A percentile compares a stretch with the other conserved stretches of the same genome.
Evolutionary conservation across 2,329 filamentous ascomycete species (phyloP).

Genomic region (Thyridium curvatum): DNA sequence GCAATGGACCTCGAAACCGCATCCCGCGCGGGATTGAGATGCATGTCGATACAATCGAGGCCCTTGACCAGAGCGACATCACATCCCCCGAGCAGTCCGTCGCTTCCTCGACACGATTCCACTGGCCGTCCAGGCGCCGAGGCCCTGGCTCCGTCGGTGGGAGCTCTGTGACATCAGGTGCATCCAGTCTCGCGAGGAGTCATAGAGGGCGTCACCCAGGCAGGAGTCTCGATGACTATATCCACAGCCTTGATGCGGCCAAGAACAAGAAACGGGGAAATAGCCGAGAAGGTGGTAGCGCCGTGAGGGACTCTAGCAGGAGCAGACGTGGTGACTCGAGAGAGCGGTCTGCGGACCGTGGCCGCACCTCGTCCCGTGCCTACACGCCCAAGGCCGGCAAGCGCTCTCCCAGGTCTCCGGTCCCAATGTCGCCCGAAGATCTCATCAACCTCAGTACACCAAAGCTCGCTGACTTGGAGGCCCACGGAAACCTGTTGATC

Average conservation of each 20-base stretch:
- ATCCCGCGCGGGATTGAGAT: slow-evolving; percentile 67
- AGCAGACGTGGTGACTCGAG: slow-evolving; percentile 39
- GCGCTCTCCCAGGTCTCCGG: slow-evolving; percentile 82
- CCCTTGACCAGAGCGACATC: slow-evolving; percentile 42
- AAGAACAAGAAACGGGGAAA: slow-evolving; percentile 51
- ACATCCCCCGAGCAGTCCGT: slow-evolving; percentile 52
- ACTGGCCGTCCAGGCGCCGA: slow-evolving; percentile 48
- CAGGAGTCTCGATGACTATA: slow-evolving; percentile 74
- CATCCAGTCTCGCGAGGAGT: slow-evolving; percentile 44
- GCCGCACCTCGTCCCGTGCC: slow-evolving; percentile 57
- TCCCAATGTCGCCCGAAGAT: slow-evolving; percentile 93
- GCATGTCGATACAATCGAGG: slow-evolving; percentile 53
- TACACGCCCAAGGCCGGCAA: slow-evolving; percentile 61
- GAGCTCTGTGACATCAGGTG: slow-evolving; percentile 52
- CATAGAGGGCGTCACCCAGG: slow-evolving; percentile 42
- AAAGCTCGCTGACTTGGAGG: slow-evolving; percentile 18
- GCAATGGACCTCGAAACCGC: slow-evolving; percentile 69
- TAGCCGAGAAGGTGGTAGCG: slow-evolving; percentile 39
- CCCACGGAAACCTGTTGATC: slow-evolving; percentile 11
- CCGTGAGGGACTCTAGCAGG: slow-evolving; percentile 39
- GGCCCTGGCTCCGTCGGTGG: slow-evolving; percentile 46
- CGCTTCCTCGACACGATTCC: slow-evolving; percentile 44
- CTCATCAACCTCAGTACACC: slow-evolving; percentile 55
- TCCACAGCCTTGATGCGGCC: slow-evolving; percentile 77
- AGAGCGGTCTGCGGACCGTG: slow-evolving; percentile 64